These are phyloP conservation scores for Lactarius vividus DNA, from an alignment of 768 basidiomycete genomes.

Conservation along the genomic window DNA sequence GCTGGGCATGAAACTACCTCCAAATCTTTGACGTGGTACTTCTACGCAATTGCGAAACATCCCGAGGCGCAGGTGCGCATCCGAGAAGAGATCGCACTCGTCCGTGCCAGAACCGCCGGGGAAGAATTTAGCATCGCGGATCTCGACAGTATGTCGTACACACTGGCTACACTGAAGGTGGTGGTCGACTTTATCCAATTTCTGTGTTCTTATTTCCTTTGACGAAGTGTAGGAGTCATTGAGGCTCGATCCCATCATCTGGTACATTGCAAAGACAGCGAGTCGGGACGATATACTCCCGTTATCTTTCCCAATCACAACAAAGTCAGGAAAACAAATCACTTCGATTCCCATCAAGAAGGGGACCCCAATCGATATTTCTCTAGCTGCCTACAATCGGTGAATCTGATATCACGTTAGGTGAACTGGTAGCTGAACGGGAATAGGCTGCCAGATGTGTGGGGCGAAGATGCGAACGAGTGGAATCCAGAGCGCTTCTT, in stretches of 20 bases:
- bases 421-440: neutral
- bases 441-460: slow-evolving; percentile 1
- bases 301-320: slow-evolving; percentile 14
- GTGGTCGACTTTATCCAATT: neutral
- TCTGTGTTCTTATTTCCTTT: neutral
- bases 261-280: neutral
- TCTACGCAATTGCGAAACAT: slow-evolving; percentile 1
- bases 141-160: slow-evolving; percentile 1
- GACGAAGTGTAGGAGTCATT: neutral
- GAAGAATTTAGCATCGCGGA: neutral
- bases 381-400: slow-evolving; percentile 5
- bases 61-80: slow-evolving; percentile 13
- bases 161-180: slow-evolving; percentile 9
- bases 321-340: slow-evolving; percentile 10
- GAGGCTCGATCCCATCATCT: slow-evolving; percentile 6
- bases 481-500: slow-evolving; percentile 17
- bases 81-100: slow-evolving; percentile 19
- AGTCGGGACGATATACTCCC: slow-evolving; percentile 10
- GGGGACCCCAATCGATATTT: slow-evolving; percentile 10
- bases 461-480: slow-evolving; percentile 16
- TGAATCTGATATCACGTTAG: neutral
- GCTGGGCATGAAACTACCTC: neutral
- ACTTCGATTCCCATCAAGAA: slow-evolving; percentile 11
- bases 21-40: neutral
- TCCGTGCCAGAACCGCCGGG: neutral